These are phyloP conservation scores for Bertia moriformis DNA, from an alignment of 2,329 filamentous ascomycete species.

Conservation along the genomic window DNA sequence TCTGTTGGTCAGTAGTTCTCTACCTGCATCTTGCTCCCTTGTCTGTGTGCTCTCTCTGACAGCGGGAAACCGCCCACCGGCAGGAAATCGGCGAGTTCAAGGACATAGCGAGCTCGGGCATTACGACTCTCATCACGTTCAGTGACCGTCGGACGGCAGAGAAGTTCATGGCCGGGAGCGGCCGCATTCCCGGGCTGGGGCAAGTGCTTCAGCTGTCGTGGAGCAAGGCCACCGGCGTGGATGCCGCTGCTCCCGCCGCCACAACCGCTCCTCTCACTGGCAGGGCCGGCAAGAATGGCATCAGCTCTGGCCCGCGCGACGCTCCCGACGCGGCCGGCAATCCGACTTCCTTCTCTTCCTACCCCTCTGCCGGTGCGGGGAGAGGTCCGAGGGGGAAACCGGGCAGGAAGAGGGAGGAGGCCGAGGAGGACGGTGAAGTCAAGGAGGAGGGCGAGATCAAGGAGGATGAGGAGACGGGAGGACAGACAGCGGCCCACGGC, in stretches of 20 bases:
- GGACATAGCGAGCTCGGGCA: slow-evolving; percentile 32
- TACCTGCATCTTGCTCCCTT: slow-evolving; percentile 6
- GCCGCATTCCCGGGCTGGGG: slow-evolving; percentile 43
- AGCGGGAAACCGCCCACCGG: slow-evolving; percentile 2
- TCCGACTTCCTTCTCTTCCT: too few species aligned
- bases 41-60: slow-evolving; percentile 3
- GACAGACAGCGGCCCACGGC: too few species aligned
- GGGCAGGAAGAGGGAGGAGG: neutral
- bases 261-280: slow-evolving; percentile 8
- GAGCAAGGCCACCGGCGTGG: slow-evolving; percentile 20
- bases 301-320: slow-evolving; percentile 7
- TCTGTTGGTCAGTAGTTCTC: slow-evolving; percentile 55
- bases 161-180: slow-evolving; percentile 44
- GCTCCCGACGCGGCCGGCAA: slow-evolving; percentile 6
- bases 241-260: slow-evolving; percentile 6
- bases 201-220: slow-evolving; percentile 53
- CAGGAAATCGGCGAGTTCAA: slow-evolving; percentile 50
- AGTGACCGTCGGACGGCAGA: slow-evolving; percentile 59
- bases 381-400: neutral
- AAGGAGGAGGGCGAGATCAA: slow-evolving; percentile 3
- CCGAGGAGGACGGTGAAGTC: slow-evolving; percentile 12
- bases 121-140: slow-evolving; percentile 41
- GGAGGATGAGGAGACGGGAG: slow-evolving; percentile 5
- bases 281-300: slow-evolving; percentile 9
- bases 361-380: neutral